A percentile compares a stretch with the other conserved stretches of the same genome.
phyloP scores from a whole-genome alignment of 169 alveolate genomes.

The Plasmodium gonderi region DNA sequence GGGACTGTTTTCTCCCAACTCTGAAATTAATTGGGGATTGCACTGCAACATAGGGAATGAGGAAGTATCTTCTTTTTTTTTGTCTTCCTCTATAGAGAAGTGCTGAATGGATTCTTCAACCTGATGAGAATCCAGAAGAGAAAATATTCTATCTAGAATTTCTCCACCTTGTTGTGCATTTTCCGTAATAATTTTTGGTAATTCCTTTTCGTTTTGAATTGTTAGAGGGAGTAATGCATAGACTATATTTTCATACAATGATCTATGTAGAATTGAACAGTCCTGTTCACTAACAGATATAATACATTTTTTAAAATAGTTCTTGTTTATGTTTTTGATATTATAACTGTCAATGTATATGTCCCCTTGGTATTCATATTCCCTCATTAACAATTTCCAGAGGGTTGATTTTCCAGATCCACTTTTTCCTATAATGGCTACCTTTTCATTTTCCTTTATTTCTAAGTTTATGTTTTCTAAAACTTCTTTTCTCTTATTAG shows the following conservation, averaged over 20 bases:
- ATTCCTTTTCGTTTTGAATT: neutral
- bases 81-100: neutral
- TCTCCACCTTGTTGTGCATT: neutral
- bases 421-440: conserved; percentile 84
- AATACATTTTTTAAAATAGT: conserved; percentile 39
- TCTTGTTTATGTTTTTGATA: conserved; percentile 15
- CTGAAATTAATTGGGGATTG: no score
- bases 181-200: neutral
- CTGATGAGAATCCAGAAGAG: neutral
- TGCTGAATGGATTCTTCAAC: neutral
- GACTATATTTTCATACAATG: conserved; percentile 42
- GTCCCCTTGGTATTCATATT: conserved; percentile 38
- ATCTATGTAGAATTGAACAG: conserved; percentile 34
- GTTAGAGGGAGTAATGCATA: conserved; percentile 27
- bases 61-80: neutral
- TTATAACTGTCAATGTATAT: conserved; percentile 34
- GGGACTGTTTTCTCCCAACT: no score
- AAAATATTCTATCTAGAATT: neutral
- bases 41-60: no score
- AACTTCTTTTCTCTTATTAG: conserved; percentile 64
- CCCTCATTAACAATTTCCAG: conserved; percentile 70
- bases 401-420: conserved; percentile 84
- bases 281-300: conserved; percentile 63
- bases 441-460: conserved; percentile 79
- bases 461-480: conserved; percentile 79